Conservation (phyloP, 1,284 basidiomycete genomes). For the Malassezia vespertilionis region DNA sequence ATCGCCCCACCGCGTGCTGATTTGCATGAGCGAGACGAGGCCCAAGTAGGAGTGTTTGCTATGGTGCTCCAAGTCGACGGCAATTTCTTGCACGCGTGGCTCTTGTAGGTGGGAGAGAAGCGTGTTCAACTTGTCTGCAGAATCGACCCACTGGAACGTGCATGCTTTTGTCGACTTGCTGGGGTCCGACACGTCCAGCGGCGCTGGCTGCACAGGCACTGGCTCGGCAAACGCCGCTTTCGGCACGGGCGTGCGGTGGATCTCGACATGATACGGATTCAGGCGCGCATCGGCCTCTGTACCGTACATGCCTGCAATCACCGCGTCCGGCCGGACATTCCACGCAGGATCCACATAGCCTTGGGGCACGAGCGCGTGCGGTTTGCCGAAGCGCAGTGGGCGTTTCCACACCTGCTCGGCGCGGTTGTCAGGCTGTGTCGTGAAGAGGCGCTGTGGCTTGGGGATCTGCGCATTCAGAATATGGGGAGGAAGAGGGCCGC, state of each 20-base stretch:
- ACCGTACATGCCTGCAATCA: constrained; percentile 34
- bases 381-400: constrained; percentile 34
- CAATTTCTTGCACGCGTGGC: constrained; percentile 60
- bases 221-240: constrained; percentile 48
- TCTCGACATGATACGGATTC: constrained; percentile 43
- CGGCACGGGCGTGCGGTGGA: constrained; percentile 24
- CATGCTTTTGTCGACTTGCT: constrained; percentile 57
- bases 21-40: constrained; percentile 78
- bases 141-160: constrained; percentile 65
- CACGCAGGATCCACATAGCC: constrained; percentile 19
- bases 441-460: constrained; percentile 36
- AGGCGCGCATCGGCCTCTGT: constrained; percentile 39
- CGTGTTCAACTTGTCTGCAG: constrained; percentile 53
- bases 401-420: constrained; percentile 24
- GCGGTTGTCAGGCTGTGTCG: constrained; percentile 37
- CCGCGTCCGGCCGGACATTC: background rate
- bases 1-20: constrained; percentile 68
- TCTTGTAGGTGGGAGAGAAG: constrained; percentile 57
- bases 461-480: constrained; percentile 38
- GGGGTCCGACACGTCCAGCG: constrained; percentile 28
- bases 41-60: constrained; percentile 71
- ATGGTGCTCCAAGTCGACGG: constrained; percentile 89
- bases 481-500: constrained; percentile 28
- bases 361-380: constrained; percentile 34
- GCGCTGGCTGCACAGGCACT: constrained; percentile 22